Evolutionary conservation across 805 yeast genomes (phyloP), one percentile per base, ranked within the genome.

Genomic region (Naumovozyma dairenensis): DNA sequence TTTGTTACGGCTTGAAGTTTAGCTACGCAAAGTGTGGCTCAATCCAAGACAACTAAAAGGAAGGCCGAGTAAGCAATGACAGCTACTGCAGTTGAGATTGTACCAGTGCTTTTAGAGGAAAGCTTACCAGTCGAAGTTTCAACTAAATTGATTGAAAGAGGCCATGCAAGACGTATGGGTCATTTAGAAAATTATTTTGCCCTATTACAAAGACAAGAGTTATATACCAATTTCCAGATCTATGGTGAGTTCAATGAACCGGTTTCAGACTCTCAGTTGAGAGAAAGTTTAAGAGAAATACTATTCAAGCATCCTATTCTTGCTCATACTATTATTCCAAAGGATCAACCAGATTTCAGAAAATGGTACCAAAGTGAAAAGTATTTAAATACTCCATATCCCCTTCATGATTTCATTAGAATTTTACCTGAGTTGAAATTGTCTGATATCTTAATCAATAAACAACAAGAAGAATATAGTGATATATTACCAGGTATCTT

Each of bases 141-240:
- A 3, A 14, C 26, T 21, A 31, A 39, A 18, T 28, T 42, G 33
- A 33, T 44, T 10, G 40, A 39, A 12, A 36, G 40, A 19, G 57
- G 56, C 15, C 59, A 53, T 43, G 53, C 53, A 3, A 45, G 59
- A 36, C 46, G 48, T 13, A 37, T 51, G 45, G 59, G 55, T 8
- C 46, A 43, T 31, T 21, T 52, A 20, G 57, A 53, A 34, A 43
- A 48, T 32, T 44, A 44, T 36, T 51, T 53, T 34, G 55, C 51
- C 1, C 14, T 45, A 10, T 20, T 42, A 16, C 48, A 42, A 29
- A 46, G 57, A 32, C 53, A 50, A 33, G 37, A 41, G 4, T 20
- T 52, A 25, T 53, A 53, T 24, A 28, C 44, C 5, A 49, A 45
- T 34, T 53, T 51, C 34, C 32, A 33, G 8, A 19, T 49, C 17